A percentile compares a stretch with the other conserved stretches of the same genome.
Conservation (phyloP, 352 stramenopile species). For the Thalassiosira exigua region DNA sequence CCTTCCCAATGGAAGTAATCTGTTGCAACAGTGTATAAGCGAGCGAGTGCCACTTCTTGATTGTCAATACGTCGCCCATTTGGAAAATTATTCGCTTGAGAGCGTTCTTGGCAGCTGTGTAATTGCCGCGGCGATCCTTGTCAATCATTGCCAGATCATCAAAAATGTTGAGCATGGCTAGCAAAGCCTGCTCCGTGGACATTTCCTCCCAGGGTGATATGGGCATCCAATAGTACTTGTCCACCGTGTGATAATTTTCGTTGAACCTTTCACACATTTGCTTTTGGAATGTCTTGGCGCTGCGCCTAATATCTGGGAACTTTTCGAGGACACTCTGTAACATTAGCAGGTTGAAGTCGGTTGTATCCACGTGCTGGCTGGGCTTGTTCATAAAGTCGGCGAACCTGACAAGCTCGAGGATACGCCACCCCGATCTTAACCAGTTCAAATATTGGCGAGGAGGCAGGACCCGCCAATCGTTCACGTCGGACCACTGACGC, state of each 20-base stretch:
- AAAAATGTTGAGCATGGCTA: background rate
- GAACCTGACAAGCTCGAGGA: background rate
- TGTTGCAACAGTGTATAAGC: background rate
- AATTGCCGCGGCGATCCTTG: no score
- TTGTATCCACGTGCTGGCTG: background rate
- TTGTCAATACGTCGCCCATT: constrained; percentile 10
- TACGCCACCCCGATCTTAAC: background rate
- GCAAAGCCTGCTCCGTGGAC: background rate
- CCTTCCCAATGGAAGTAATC: constrained; percentile 2
- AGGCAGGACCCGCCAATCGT: background rate
- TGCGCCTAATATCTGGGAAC: background rate
- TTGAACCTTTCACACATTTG: background rate
- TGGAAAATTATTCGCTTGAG: background rate
- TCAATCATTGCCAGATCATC: no score
- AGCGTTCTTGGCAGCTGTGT: no score
- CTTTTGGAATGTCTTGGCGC: background rate
- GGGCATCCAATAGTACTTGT: background rate
- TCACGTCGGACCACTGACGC: background rate
- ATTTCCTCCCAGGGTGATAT: background rate
- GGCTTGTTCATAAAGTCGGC: background rate
- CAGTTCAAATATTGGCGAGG: background rate
- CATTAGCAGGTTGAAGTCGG: background rate
- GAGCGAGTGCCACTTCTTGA: constrained; percentile 2
- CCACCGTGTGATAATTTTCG: background rate
- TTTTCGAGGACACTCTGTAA: background rate